These are phyloP conservation scores for Penicillium fimorum DNA, from an alignment of 495 filamentous ascomycete genomes.

Conservation along the genomic window DNA sequence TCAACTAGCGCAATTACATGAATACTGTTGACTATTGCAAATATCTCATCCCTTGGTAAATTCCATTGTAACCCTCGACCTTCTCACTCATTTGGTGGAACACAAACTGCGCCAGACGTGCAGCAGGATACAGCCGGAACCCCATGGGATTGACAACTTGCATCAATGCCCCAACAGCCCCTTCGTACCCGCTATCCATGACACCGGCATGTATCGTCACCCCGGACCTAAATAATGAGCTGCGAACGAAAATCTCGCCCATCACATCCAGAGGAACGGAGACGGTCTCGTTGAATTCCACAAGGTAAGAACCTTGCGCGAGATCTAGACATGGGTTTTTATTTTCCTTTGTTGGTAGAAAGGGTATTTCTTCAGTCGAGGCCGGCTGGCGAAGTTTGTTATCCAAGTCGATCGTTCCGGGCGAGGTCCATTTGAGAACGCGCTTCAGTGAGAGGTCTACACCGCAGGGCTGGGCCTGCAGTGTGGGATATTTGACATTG, in stretches of 20 bases:
- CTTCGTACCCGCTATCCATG: conserved; percentile 48
- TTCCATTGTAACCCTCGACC: conserved; percentile 42
- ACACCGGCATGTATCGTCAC: conserved; percentile 40
- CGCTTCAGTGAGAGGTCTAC: conserved; percentile 40
- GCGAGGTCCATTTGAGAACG: conserved; percentile 37
- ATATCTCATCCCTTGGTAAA: conserved; percentile 31
- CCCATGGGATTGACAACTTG: conserved; percentile 41
- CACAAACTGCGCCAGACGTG: conserved; percentile 46
- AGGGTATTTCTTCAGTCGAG: conserved; percentile 23
- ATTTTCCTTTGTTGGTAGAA: conserved; percentile 4
- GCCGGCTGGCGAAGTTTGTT: conserved; percentile 38
- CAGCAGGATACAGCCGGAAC: conserved; percentile 31
- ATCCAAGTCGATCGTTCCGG: conserved; percentile 45
- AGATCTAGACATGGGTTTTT: conserved; percentile 22
- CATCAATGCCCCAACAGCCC: conserved; percentile 45
- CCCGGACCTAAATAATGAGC: conserved; percentile 43
- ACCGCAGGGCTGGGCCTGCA: conserved; percentile 45
- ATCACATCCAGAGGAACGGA: conserved; percentile 39
- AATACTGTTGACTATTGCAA: neutral
- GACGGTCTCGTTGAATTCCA: conserved; percentile 51
- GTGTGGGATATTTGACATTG: conserved; percentile 27
- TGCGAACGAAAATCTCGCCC: conserved; percentile 38
- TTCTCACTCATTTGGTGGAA: conserved; percentile 35
- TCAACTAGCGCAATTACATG: neutral
- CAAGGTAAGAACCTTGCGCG: conserved; percentile 35